These are phyloP conservation scores for Stagonosporopsis tanaceti DNA, from an alignment of 2,329 filamentous ascomycete genomes.

Conservation along the genomic window DNA sequence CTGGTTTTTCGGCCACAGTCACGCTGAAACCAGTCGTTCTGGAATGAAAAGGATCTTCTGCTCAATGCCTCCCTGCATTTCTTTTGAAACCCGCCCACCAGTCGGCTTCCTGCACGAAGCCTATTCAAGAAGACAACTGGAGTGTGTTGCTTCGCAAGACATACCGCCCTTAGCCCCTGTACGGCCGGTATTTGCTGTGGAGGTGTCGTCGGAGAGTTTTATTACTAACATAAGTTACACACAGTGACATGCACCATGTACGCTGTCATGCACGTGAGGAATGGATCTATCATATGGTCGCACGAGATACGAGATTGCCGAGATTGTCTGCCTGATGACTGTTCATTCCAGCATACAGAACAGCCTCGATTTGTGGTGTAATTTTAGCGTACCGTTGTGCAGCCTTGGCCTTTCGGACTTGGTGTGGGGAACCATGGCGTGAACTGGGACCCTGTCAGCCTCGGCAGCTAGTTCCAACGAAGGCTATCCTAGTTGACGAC, in stretches of 20 bases:
- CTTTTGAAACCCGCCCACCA: background rate
- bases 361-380: conserved; percentile 17
- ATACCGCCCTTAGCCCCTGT: too few relatives aligned
- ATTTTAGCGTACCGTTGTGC: conserved; percentile 21
- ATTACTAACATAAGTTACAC: conserved; percentile 5
- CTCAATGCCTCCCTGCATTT: background rate
- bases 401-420: conserved; percentile 36
- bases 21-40: background rate
- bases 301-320: background rate
- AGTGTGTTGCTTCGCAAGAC: background rate
- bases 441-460: conserved; percentile 5
- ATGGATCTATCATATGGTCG: conserved; percentile 2
- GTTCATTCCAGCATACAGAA: conserved; percentile 8
- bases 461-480: conserved; percentile 20
- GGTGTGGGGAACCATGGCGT: conserved; percentile 45
- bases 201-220: background rate
- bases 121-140: background rate
- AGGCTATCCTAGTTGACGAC: conserved; percentile 22
- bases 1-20: background rate
- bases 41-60: background rate
- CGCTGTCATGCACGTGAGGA: background rate
- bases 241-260: background rate
- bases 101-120: background rate
- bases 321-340: background rate
- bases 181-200: background rate